Evolutionary conservation across 2,329 filamentous ascomycete species (phyloP).

Genomic region (Sordariomycetes sp.): DNA sequence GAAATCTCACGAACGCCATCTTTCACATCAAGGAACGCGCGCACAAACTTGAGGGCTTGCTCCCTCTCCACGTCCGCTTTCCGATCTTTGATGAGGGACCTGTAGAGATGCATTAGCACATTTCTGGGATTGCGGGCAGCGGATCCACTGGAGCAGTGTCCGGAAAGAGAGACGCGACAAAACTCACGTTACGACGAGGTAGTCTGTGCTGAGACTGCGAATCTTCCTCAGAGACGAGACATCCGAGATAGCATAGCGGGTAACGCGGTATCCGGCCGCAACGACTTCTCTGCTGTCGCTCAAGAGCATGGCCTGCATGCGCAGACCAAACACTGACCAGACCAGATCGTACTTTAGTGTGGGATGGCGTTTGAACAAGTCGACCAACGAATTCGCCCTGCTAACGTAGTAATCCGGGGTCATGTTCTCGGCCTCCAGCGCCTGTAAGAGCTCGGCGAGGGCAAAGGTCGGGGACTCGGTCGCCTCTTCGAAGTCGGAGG

Average conservation of each 20-base stretch:
- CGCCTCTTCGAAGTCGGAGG: constrained; percentile 53
- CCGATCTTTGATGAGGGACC: constrained; percentile 83
- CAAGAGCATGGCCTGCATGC: constrained; percentile 90
- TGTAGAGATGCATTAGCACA: constrained; percentile 11
- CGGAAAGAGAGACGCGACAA: background rate
- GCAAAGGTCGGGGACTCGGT: constrained; percentile 85
- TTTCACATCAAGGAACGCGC: constrained; percentile 91
- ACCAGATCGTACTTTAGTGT: constrained; percentile 93
- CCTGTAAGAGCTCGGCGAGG: constrained; percentile 79
- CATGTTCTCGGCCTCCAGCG: constrained; percentile 78
- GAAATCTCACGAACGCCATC: constrained; percentile 82
- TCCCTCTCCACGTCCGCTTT: constrained; percentile 96
- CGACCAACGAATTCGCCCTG: constrained; percentile 82
- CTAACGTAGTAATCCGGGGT: constrained; percentile 90
- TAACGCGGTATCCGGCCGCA: constrained; percentile 85
- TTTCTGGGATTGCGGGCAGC: background rate
- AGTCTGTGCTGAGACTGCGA: constrained; percentile 77
- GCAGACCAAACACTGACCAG: constrained; percentile 86
- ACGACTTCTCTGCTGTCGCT: constrained; percentile 94
- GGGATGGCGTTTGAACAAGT: constrained; percentile 86
- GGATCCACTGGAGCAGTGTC: background rate
- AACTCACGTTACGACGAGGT: constrained; percentile 62
- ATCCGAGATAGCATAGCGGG: constrained; percentile 89
- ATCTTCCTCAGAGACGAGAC: constrained; percentile 81
- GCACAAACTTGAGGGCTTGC: constrained; percentile 90